Conservation (phyloP, 495 filamentous ascomycete species). For the Glonium stellatum region DNA sequence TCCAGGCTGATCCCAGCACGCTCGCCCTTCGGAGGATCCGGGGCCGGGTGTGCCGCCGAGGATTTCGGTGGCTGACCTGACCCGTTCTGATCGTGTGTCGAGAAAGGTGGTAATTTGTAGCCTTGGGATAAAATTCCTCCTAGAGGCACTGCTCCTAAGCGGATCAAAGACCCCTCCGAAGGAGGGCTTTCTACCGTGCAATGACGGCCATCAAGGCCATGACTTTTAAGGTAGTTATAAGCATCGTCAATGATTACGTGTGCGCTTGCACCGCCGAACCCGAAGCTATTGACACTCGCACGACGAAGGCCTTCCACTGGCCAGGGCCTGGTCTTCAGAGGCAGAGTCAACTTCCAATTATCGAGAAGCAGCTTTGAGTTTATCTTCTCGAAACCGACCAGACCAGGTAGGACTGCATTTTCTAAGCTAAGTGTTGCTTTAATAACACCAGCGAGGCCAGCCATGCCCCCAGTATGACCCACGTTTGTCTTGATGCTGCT, state of each 20-base stretch:
- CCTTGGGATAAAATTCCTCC: too few species aligned
- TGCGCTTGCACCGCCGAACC: conserved; percentile 35
- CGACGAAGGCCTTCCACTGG: conserved; percentile 23
- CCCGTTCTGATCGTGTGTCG: too few species aligned
- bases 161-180: too few species aligned
- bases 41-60: too few species aligned
- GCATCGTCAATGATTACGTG: conserved; percentile 38
- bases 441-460: conserved; percentile 38
- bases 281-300: conserved; percentile 37
- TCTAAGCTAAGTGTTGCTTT: conserved; percentile 40
- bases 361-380: conserved; percentile 36
- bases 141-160: too few species aligned
- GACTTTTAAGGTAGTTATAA: neutral
- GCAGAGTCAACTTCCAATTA: conserved; percentile 18
- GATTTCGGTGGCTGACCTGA: too few species aligned
- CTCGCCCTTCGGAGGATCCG: too few species aligned
- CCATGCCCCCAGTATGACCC: conserved; percentile 32
- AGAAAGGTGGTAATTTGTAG: too few species aligned
- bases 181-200: neutral
- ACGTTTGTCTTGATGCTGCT: conserved; percentile 31
- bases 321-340: conserved; percentile 7
- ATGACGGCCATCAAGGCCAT: conserved; percentile 7
- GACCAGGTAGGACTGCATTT: conserved; percentile 38
- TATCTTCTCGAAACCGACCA: conserved; percentile 28
- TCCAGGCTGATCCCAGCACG: too few species aligned